phyloP scores from a whole-genome alignment of 495 filamentous ascomycete genomes.

The Pseudomonodictys pantanalensis region DNA sequence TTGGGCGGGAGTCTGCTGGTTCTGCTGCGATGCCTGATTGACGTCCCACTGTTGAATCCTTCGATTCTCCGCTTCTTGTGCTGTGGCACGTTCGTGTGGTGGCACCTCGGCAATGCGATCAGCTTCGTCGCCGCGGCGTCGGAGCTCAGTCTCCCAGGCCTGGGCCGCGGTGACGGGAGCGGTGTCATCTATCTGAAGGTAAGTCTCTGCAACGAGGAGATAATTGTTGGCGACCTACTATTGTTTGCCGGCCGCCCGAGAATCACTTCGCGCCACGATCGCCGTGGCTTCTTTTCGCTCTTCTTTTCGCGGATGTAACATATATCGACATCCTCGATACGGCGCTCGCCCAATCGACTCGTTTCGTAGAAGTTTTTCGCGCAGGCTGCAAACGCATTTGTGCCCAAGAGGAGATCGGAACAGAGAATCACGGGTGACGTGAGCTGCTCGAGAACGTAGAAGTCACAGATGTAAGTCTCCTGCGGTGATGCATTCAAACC shows the following conservation, averaged over 20 bases:
- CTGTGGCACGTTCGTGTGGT: not conserved
- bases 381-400: not conserved
- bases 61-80: not conserved
- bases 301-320: not conserved
- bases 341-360: not conserved
- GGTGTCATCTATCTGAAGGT: not conserved
- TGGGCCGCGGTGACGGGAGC: not conserved
- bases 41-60: not conserved
- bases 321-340: not conserved
- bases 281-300: not conserved
- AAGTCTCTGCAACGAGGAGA: not conserved
- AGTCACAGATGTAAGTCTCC: not conserved
- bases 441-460: constrained; percentile 1
- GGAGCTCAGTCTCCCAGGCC: not conserved
- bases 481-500: not conserved
- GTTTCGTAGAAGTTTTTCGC: not conserved
- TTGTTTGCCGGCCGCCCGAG: not conserved
- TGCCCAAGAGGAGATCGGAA: not conserved
- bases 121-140: not conserved
- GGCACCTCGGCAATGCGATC: not conserved
- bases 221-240: not conserved
- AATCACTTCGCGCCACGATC: not conserved
- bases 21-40: not conserved
- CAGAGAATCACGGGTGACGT: not conserved
- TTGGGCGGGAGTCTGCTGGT: not conserved